Percentiles rank a stretch among this genome's conserved stretches.
Evolutionary conservation across 306 rosid genomes (phyloP).

Genomic region (Morella rubra): DNA sequence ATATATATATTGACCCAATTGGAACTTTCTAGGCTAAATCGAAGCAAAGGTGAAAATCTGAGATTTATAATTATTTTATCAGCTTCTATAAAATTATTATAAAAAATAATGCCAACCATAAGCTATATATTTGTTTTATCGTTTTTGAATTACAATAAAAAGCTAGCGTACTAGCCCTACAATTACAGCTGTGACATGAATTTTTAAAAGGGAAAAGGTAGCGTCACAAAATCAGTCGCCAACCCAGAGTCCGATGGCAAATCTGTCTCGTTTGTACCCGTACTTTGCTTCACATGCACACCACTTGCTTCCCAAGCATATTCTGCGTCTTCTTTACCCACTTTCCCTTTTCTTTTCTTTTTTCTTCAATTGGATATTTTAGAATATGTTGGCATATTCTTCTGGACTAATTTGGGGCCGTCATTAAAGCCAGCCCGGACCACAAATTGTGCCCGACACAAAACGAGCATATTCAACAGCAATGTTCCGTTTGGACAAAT

Average conservation of each 20-base stretch:
- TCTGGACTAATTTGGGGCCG: neutral
- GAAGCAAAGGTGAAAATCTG: too few species aligned
- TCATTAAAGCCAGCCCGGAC: neutral
- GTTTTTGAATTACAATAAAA: neutral
- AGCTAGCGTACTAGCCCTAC: neutral
- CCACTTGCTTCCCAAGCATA: slow-evolving; percentile 9
- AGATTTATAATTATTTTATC: too few species aligned
- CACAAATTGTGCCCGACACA: neutral
- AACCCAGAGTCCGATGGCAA: neutral
- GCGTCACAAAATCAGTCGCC: neutral
- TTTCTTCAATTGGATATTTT: neutral
- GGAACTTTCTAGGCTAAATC: too few species aligned
- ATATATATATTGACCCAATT: too few species aligned
- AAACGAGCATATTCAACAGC: neutral
- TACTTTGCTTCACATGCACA: slow-evolving; percentile 6
- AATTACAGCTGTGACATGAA: neutral
- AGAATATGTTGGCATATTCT: neutral
- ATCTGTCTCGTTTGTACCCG: neutral
- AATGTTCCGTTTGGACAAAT: too few species aligned
- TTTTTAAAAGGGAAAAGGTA: neutral
- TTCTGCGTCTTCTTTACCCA: slow-evolving; percentile 21
- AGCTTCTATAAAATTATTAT: too few species aligned
- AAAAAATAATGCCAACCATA: too few species aligned
- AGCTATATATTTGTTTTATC: neutral
- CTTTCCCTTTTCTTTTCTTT: too few species aligned